Evolutionary conservation across 345 rosid genomes (phyloP), one percentile per base, ranked within the genome.

Genomic region (rapeseed (Brassica napus)): DNA sequence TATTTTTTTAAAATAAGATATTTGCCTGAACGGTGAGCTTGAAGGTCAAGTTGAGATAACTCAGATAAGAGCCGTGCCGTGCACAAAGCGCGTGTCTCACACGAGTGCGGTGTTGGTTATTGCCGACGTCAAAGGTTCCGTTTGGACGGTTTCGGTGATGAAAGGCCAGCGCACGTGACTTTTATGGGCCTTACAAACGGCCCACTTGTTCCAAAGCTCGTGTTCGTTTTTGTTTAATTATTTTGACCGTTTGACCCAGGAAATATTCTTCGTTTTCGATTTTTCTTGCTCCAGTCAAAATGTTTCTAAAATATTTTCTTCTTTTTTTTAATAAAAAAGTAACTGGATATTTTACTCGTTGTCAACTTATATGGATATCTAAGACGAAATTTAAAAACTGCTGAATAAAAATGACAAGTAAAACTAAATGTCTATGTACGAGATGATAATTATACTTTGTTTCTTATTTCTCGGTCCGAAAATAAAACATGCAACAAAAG

Each of bases 91-190:
- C 71, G 75, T 74, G 75, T 5, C 8, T 6, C 18, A 49, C 79
- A 69, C 79, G 74, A 69, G 76, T 57, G 9, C 83, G 42, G 72
- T 80, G 64, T 23, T 35, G 37, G 72, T 74, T 15, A 55, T 58
- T 75, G 72, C 42, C 39, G 62, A 74, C 75, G 72, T 69, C 75
- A 72, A 71, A 18, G 44, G 47, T 42, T 31, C 69, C 60, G 55
- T 80, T 69, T 18, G 68, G 76, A 80, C 79, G 76, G 79, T 80
- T 72, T 74, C 79, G 79, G 82, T 79, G 47, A 4, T 69, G 67
- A 55, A 78, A 57, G 73, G 82, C 72, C 75, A 31, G 35, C 32
- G 74, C 78, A 59, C 73, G 78, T 79, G 65, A 68, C 37, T 37
- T 24, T 1, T 32, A 15, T 80, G 79, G 79, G 79, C 83, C 55